These are phyloP conservation scores for Neurospora sp. DNA, from an alignment of 495 filamentous ascomycete species.

Conservation along the genomic window DNA sequence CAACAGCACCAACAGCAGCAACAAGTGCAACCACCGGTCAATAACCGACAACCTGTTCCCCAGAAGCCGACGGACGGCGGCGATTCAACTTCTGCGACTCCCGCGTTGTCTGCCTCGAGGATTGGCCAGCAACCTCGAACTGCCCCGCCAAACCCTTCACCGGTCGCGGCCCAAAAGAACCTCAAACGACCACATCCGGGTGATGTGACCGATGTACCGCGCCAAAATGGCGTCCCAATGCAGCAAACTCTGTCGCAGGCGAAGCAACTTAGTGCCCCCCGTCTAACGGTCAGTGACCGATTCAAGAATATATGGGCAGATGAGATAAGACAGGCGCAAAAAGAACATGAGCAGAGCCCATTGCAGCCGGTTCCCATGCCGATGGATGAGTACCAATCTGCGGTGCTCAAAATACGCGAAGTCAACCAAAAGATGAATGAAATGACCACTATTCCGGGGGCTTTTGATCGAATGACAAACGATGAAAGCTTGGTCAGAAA, in stretches of 20 bases:
- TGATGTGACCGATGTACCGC: constrained; percentile 48
- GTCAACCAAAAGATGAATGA: background rate
- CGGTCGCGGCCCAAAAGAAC: constrained; percentile 15
- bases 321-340: background rate
- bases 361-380: background rate
- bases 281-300: background rate
- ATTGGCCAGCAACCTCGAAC: constrained; percentile 4
- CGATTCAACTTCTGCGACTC: constrained; percentile 5
- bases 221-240: constrained; percentile 29
- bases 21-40: background rate
- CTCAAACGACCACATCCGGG: constrained; percentile 53
- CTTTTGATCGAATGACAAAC: background rate
- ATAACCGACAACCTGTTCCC: constrained; percentile 2
- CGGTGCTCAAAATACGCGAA: background rate
- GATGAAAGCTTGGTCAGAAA: background rate
- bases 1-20: constrained; percentile 2
- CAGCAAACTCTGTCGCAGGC: constrained; percentile 18
- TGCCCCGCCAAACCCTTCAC: constrained; percentile 10
- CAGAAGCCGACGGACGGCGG: constrained; percentile 7
- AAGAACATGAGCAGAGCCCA: background rate
- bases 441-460: background rate
- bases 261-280: background rate
- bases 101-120: background rate
- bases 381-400: background rate
- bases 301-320: background rate